Conservation (phyloP, 2,329 filamentous ascomycete species). For the Epichloe elymi region DNA sequence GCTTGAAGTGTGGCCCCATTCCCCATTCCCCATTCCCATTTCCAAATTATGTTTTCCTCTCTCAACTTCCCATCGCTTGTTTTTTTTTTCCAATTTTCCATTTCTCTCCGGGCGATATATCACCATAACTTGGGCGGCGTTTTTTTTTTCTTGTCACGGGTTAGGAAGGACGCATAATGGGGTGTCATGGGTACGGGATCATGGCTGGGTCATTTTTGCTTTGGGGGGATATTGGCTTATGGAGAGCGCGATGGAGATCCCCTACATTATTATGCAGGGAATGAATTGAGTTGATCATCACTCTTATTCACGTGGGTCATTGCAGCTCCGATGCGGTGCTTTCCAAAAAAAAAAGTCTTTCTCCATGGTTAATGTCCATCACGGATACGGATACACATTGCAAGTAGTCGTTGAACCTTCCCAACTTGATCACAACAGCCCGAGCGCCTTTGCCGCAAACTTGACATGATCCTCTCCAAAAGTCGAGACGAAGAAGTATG, state of each 20-base stretch:
- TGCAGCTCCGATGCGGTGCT: no score
- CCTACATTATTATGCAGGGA: no score
- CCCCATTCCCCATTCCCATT: no score
- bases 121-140: constrained; percentile 4
- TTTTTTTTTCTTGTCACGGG: neutral
- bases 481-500: constrained; percentile 89
- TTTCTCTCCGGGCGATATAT: neutral
- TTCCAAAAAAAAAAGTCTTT: no score
- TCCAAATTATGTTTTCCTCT: neutral
- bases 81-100: neutral
- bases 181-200: neutral
- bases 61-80: neutral
- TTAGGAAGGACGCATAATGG: constrained; percentile 4
- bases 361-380: no score
- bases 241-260: no score
- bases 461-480: constrained; percentile 86
- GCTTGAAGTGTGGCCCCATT: neutral
- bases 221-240: no score
- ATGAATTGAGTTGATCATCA: no score
- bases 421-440: constrained; percentile 14
- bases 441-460: constrained; percentile 77
- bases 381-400: no score
- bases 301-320: no score
- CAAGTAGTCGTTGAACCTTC: no score
- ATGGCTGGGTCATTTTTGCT: neutral